These are phyloP conservation scores for Usnea hakonensis DNA, from an alignment of 495 filamentous ascomycete genomes.

Conservation along the genomic window DNA sequence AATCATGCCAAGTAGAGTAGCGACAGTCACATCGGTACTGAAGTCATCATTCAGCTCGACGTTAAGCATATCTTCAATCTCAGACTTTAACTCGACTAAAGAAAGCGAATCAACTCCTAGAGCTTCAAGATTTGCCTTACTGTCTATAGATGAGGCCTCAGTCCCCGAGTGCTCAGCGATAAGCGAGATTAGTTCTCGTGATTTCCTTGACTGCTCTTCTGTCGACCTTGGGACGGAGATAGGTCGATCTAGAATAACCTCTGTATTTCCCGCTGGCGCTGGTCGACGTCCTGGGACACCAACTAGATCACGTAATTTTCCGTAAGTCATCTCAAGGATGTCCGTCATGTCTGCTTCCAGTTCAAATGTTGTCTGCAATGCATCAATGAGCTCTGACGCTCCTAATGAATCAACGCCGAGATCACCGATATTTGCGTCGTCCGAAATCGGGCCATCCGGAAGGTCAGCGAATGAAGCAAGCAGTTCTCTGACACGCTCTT, in stretches of 20 bases:
- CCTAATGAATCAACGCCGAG: slow-evolving; percentile 3
- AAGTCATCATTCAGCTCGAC: background rate
- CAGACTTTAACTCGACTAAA: slow-evolving; percentile 6
- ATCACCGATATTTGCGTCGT: background rate
- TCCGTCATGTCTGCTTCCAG: too few species aligned
- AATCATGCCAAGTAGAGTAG: background rate
- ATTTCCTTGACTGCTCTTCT: background rate
- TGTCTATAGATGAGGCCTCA: background rate
- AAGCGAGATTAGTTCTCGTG: background rate
- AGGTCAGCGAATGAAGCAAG: background rate
- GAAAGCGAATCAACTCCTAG: slow-evolving; percentile 15
- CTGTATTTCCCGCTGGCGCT: background rate
- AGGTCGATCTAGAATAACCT: background rate
- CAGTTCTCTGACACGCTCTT: background rate
- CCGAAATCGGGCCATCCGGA: background rate
- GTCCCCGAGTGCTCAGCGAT: slow-evolving; percentile 5
- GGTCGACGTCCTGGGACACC: background rate
- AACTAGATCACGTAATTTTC: too few species aligned
- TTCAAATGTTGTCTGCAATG: background rate
- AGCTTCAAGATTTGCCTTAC: background rate
- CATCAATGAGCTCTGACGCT: too few species aligned
- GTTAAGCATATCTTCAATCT: slow-evolving; percentile 8
- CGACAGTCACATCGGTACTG: background rate
- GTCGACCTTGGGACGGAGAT: background rate
- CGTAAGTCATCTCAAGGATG: too few species aligned